Conservation (phyloP, 108 stramenopile species). For the Aurantiochytrium sp. region DNA sequence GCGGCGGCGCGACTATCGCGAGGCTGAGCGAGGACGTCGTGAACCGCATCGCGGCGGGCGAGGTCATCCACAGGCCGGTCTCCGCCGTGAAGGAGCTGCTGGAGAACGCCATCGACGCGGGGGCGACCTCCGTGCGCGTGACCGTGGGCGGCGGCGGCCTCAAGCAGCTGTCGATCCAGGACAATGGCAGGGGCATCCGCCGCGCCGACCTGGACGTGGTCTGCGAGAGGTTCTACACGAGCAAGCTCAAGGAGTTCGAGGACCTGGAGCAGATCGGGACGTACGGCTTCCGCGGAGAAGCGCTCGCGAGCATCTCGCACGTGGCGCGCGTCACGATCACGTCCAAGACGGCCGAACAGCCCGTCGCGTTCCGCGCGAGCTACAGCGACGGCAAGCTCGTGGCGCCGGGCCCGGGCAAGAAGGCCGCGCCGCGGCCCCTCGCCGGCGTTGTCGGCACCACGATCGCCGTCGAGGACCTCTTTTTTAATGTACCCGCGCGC, state of each 20-base stretch:
- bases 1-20: slow-evolving; percentile 38
- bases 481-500: slow-evolving; percentile 89
- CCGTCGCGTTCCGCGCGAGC: slow-evolving; percentile 62
- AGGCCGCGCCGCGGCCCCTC: slow-evolving; percentile 62
- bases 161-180: slow-evolving; percentile 53
- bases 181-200: slow-evolving; percentile 53
- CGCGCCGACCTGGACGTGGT: slow-evolving; percentile 72
- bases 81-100: slow-evolving; percentile 91
- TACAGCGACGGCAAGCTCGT: slow-evolving; percentile 71
- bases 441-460: slow-evolving; percentile 84
- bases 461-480: slow-evolving; percentile 83
- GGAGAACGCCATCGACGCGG: slow-evolving; percentile 94
- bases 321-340: slow-evolving; percentile 55
- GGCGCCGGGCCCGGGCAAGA: slow-evolving; percentile 19
- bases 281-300: slow-evolving; percentile 98
- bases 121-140: slow-evolving; percentile 51
- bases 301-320: slow-evolving; percentile 61
- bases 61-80: slow-evolving; percentile 92
- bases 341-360: neutral
- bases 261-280: slow-evolving; percentile 74
- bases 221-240: slow-evolving; percentile 89
- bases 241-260: slow-evolving; percentile 75
- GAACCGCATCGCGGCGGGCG: slow-evolving; percentile 94
- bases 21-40: slow-evolving; percentile 76
- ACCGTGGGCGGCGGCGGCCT: slow-evolving; percentile 53